Conservation (phyloP, 148 eudicot species). For the Cornus florida region DNA sequence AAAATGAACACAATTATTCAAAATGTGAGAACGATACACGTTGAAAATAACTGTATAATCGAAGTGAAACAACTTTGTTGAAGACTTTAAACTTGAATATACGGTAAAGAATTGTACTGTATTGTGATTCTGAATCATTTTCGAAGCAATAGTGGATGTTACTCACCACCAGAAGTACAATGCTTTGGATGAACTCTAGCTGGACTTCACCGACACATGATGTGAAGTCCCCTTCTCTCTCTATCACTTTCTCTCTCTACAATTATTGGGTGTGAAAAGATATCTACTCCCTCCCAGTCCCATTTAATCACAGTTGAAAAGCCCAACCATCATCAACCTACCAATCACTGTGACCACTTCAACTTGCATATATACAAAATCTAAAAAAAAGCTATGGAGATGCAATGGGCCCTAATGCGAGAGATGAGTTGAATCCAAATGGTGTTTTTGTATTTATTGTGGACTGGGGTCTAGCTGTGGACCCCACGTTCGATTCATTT, state of each 20-base stretch:
- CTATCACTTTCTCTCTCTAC: neutral
- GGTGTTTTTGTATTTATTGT: neutral
- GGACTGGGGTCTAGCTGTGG: neutral
- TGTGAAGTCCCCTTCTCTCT: neutral
- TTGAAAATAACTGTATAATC: no score
- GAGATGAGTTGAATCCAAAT: neutral
- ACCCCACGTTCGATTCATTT: neutral
- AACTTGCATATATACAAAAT: neutral
- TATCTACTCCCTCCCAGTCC: neutral
- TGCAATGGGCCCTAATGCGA: neutral
- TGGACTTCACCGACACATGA: neutral
- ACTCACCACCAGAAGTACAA: neutral
- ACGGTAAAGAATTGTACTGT: neutral
- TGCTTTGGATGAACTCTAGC: neutral
- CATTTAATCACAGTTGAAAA: no score
- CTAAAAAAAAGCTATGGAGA: slow-evolving; percentile 1
- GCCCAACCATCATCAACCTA: slow-evolving; percentile 4
- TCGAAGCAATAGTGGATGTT: neutral
- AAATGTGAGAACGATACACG: no score
- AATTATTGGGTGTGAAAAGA: neutral
- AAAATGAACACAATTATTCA: no score
- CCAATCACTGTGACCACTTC: slow-evolving; percentile 3
- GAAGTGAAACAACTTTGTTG: no score
- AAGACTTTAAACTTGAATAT: no score
- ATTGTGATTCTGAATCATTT: neutral